phyloP scores from a whole-genome alignment of 306 rosid species.

The Vachellia collinsii region DNA sequence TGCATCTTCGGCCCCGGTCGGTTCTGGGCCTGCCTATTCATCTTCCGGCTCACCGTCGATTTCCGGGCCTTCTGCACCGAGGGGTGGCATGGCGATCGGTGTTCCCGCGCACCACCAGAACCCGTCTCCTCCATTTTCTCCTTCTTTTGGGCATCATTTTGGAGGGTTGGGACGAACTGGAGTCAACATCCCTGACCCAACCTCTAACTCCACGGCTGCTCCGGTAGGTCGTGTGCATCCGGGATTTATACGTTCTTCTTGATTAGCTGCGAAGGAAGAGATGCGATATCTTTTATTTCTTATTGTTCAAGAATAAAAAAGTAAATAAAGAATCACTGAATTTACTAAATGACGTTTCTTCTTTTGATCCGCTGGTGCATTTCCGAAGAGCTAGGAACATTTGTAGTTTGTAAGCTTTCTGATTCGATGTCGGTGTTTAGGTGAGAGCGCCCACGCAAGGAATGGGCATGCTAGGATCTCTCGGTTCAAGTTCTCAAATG shows the following conservation, averaged over 20 bases:
- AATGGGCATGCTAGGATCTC: slow-evolving; percentile 81
- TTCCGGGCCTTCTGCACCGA: slow-evolving; percentile 47
- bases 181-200: slow-evolving; percentile 51
- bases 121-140: slow-evolving; percentile 65
- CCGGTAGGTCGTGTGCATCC: slow-evolving; percentile 49
- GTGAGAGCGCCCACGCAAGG: slow-evolving; percentile 74
- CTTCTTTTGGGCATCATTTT: slow-evolving; percentile 81
- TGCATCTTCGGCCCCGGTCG: slow-evolving; percentile 42
- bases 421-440: slow-evolving; percentile 43
- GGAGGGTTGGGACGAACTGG: slow-evolving; percentile 76
- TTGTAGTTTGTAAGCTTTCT: background rate
- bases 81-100: slow-evolving; percentile 81
- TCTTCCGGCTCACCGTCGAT: slow-evolving; percentile 45
- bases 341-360: background rate
- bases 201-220: slow-evolving; percentile 56
- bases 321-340: background rate
- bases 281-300: background rate
- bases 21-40: slow-evolving; percentile 46
- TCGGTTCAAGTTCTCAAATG: slow-evolving; percentile 75
- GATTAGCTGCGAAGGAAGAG: background rate
- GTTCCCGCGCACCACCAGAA: slow-evolving; percentile 76
- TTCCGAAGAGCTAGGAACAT: background rate
- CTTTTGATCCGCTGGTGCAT: background rate
- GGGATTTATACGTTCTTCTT: background rate
- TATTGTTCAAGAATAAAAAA: background rate